These are phyloP conservation scores for Candida orba DNA, from an alignment of 805 yeast species.

Conservation along the genomic window DNA sequence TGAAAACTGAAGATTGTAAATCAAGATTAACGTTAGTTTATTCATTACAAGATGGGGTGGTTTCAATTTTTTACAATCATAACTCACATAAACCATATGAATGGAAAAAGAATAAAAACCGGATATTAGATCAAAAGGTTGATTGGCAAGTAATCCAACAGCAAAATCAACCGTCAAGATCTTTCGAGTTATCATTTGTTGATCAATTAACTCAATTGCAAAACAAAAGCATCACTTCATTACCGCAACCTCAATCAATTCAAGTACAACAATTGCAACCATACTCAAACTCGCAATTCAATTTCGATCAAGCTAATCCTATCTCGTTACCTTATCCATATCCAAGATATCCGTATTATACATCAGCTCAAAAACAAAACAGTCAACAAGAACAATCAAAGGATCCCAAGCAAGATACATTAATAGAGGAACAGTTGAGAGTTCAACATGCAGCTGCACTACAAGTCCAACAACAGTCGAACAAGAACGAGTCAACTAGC, in stretches of 20 bases:
- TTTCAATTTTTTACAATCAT: constrained; percentile 32
- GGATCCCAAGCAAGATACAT: too few relatives aligned
- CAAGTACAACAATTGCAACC: constrained; percentile 4
- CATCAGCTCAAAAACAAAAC: constrained; percentile 1
- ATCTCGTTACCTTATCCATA: not conserved
- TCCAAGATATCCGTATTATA: not conserved
- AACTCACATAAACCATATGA: constrained; percentile 33
- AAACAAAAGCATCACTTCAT: not conserved
- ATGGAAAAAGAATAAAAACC: constrained; percentile 20
- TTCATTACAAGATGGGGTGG: constrained; percentile 30
- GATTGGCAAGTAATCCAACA: not conserved
- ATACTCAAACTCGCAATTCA: too few relatives aligned
- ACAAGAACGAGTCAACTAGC: not conserved
- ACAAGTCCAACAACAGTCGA: not conserved
- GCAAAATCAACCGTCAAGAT: not conserved
- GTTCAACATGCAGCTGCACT: constrained; percentile 6
- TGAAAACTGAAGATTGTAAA: constrained; percentile 35
- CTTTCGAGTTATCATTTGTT: constrained; percentile 5
- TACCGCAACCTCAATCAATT: constrained; percentile 6
- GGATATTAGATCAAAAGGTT: not conserved
- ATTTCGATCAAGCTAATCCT: too few relatives aligned
- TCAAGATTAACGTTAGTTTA: constrained; percentile 34
- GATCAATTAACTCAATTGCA: constrained; percentile 3
- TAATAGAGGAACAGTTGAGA: not conserved
- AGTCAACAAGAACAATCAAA: too few relatives aligned